Percentiles rank a stretch among this genome's conserved stretches.
phyloP scores from a whole-genome alignment of 768 basidiomycete species.

The Tylopilus balloui region DNA sequence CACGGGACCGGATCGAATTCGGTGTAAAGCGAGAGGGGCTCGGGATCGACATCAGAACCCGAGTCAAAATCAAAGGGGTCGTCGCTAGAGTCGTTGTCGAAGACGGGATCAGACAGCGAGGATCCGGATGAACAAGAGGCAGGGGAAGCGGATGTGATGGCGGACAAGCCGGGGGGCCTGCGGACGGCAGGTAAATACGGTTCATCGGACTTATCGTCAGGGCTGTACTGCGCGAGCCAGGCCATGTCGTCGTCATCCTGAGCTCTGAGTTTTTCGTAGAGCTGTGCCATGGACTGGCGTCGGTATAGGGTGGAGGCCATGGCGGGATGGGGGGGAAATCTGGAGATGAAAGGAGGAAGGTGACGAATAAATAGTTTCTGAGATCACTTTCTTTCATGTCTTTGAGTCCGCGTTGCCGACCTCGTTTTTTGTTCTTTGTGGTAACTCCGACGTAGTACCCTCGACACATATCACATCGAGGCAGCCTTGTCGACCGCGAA shows the following conservation, averaged over 20 bases:
- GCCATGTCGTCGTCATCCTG: conserved; percentile 34
- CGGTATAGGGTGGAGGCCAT: conserved; percentile 33
- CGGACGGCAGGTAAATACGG: conserved; percentile 19
- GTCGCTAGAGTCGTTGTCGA: conserved; percentile 22
- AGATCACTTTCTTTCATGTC: conserved; percentile 36
- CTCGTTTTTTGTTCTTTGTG: conserved; percentile 39
- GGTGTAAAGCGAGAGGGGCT: conserved; percentile 15
- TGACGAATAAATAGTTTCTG: conserved; percentile 29
- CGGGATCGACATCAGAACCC: conserved; percentile 30
- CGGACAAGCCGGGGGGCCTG: conserved; percentile 21
- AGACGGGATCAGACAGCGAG: conserved; percentile 16
- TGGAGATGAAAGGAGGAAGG: conserved; percentile 17
- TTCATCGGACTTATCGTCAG: conserved; percentile 31
- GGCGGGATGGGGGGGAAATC: conserved; percentile 9
- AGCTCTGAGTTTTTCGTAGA: conserved; percentile 33
- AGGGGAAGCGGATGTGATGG: conserved; percentile 29
- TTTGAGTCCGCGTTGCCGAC: conserved; percentile 37
- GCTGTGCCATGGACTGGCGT: conserved; percentile 35
- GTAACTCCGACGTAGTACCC: conserved; percentile 36
- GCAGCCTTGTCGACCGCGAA: conserved; percentile 30
- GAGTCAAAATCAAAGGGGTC: conserved; percentile 28
- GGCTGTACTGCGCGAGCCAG: conserved; percentile 34
- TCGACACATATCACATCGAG: conserved; percentile 35
- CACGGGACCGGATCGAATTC: conserved; percentile 4
- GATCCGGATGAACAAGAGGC: conserved; percentile 21